Base-by-base conservation (phyloP, 164 flowering plant species). In the Vitis riparia region DNA sequence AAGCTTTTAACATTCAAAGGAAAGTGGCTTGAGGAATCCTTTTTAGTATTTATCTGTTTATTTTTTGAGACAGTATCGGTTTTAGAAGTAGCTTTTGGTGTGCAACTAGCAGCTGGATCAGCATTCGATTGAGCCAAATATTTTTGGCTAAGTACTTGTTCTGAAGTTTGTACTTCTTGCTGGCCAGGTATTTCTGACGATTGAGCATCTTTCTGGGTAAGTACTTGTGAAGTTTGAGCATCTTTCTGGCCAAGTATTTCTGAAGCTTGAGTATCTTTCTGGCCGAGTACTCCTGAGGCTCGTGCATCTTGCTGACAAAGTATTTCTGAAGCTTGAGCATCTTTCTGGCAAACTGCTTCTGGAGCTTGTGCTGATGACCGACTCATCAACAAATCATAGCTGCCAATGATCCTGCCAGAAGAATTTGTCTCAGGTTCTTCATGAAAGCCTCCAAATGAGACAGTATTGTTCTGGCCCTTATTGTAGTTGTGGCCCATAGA, bases 1-100 rank as follows among this genome's bases (percentile, higher is more conserved):
- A 86, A 70, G 55, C 80, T 81, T 71, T 77, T 84, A 37, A 86
- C 90, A 81, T 84, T 86, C 48, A 84, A 77, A 66, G 88, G 90
- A 60, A 86, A 86, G 49, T 72, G 83, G 71, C 82, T 84, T 8
- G 88, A 59, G 15, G 85, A 44, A 32, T 6, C 75, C 75, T 80
- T 83, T 73, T 82, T 84, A 44, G 81, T 50, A 74, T 85, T 87
- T 13, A 64, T 71, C 23, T 80, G 78, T 69, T 80, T 78, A 47
- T 51, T 74, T 57, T 79, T 80, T 37, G 73, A 6, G 8, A 14
- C 16, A 61, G 49, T 47, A 37, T 77, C 76, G 44, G 62, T 11
- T 71, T 52, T 70, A 23, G 71, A 13, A 59, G 59, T 32, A 50
- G 52, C 27, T 23, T 70, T 55, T 15, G 62, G 55, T 29, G 64